These are phyloP conservation scores for Pseudogymnoascus sp. DNA, from an alignment of 2,329 filamentous ascomycete genomes.

Conservation along the genomic window DNA sequence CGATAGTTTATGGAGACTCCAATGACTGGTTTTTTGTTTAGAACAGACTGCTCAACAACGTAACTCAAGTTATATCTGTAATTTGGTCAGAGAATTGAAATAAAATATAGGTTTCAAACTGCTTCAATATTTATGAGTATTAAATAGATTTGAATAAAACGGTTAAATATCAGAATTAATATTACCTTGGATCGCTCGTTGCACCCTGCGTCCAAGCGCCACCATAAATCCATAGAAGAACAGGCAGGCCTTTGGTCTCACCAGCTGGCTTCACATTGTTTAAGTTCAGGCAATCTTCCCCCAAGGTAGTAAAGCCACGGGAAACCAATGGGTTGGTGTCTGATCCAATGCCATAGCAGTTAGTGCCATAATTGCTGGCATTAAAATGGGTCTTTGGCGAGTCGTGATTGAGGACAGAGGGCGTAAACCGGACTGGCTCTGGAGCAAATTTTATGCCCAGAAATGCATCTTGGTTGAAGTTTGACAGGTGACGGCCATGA, in stretches of 20 bases:
- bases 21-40: constrained; percentile 30
- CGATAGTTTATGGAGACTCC: constrained; percentile 51
- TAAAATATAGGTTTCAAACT: constrained; percentile 13
- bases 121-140: not conserved
- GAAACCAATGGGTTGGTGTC: not conserved
- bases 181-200: constrained; percentile 14
- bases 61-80: constrained; percentile 50
- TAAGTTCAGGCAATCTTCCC: constrained; percentile 45
- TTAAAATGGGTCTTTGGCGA: not conserved
- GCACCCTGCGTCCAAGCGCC: constrained; percentile 15
- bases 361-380: not conserved
- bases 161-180: constrained; percentile 34
- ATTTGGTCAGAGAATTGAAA: constrained; percentile 30
- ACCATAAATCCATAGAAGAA: constrained; percentile 45
- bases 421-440: not conserved
- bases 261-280: constrained; percentile 46
- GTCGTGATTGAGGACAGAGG: not conserved
- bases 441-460: not conserved
- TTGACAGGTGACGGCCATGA: not conserved
- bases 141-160: constrained; percentile 32
- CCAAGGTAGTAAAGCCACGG: constrained; percentile 5
- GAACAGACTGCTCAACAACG: constrained; percentile 38
- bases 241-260: constrained; percentile 34
- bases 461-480: not conserved
- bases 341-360: not conserved